Evolutionary conservation across 2,329 filamentous ascomycete species (phyloP).

Genomic region (Fusarium sp.): DNA sequence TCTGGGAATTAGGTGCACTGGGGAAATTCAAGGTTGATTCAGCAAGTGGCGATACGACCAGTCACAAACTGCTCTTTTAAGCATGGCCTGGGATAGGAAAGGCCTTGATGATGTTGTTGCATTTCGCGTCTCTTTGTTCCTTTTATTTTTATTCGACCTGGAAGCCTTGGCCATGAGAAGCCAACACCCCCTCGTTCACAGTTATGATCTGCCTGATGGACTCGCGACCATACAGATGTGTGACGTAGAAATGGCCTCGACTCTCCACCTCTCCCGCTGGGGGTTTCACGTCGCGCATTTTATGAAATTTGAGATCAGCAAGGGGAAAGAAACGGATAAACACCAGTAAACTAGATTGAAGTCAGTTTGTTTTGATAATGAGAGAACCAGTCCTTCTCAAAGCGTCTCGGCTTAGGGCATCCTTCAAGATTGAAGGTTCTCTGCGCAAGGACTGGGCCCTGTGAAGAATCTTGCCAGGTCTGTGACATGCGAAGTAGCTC

Average conservation of each 20-base stretch:
- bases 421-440: not conserved
- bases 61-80: slow-evolving; percentile 46
- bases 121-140: slow-evolving; percentile 25
- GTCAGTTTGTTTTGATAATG: slow-evolving; percentile 24
- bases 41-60: slow-evolving; percentile 48
- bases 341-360: slow-evolving; percentile 33
- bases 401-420: not conserved
- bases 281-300: slow-evolving; percentile 23
- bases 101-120: slow-evolving; percentile 43
- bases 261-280: slow-evolving; percentile 17
- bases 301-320: slow-evolving; percentile 24
- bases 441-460: not conserved
- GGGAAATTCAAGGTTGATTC: slow-evolving; percentile 46
- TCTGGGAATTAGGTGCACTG: slow-evolving; percentile 43
- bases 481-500: not conserved
- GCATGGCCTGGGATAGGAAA: slow-evolving; percentile 40
- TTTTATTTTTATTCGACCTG: slow-evolving; percentile 25
- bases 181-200: slow-evolving; percentile 25
- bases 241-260: slow-evolving; percentile 30
- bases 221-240: slow-evolving; percentile 39
- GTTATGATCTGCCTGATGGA: slow-evolving; percentile 39
- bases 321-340: slow-evolving; percentile 11
- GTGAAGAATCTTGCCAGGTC: not conserved
- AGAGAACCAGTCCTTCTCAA: not conserved
- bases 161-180: slow-evolving; percentile 43